Evolutionary conservation across 164 flowering plant species (phyloP), one percentile per base, ranked within the genome.

Genomic region (Annona squamosa): DNA sequence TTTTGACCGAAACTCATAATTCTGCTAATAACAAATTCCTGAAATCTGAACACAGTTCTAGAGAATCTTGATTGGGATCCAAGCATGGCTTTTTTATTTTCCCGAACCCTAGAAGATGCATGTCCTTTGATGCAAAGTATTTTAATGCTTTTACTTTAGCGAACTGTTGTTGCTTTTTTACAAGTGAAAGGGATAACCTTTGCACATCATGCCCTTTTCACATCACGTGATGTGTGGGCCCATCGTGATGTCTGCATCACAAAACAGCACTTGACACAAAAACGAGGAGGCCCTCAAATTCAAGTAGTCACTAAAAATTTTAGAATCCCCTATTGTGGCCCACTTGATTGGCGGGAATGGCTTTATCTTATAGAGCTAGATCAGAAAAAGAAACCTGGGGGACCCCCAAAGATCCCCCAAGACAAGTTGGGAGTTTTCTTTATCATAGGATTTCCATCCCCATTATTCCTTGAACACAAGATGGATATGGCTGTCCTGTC

Each of bases 1-100:
- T 74, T 72, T 75, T 77, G 80, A 77, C 74, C 71, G 63, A 71
- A 70, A 65, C 73, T 68, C 77, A 69, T 26, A 67, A 71, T 67
- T 71, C 46, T 65, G 4, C 37, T 12, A 73, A 59, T 71, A 63
- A 71, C 67, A 75, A 5, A 75, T 44, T 26, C 65, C 52, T 18
- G 65, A 46, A 69, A 72, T 65, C 76, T 63, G 65, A 47, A 46
- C 62, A 67, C 70, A 52, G 19, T 48, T 46, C 48, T 46, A 66
- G 12, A 65, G 72, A 62, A 77, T 72, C 63, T 57, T 68, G 72
- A 73, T 75, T 66, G 75, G 77, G 79, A 75, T 77, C 77, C 59
- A 75, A 72, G 59, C 59, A 9, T 66, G 44, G 72, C 76, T 81
- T 77, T 75, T 70, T 70, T 73, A 52, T 79, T 73, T 57, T 73